Conservation (phyloP, 805 yeast genomes). For the Lipomyces spencermartinsiae region DNA sequence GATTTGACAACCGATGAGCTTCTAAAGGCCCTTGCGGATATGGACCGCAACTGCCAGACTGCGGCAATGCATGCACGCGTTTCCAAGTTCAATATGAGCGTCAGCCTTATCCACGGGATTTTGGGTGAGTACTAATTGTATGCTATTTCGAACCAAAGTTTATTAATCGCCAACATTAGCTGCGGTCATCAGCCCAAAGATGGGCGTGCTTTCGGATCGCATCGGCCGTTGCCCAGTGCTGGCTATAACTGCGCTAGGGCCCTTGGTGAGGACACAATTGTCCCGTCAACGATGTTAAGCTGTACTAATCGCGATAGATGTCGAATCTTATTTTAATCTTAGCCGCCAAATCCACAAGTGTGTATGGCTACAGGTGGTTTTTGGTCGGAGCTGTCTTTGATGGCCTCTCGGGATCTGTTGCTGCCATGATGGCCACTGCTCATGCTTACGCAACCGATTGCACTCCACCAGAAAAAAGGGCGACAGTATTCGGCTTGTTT, state of each 20-base stretch:
- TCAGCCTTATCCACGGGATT: constrained; percentile 29
- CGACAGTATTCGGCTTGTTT: constrained; percentile 43
- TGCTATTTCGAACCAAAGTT: background rate
- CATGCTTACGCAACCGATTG: constrained; percentile 80
- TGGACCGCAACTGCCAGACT: constrained; percentile 33
- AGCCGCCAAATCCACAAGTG: constrained; percentile 21
- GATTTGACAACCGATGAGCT: background rate
- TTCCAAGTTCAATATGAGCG: constrained; percentile 28
- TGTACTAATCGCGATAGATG: constrained; percentile 5
- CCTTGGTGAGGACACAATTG: constrained; percentile 1
- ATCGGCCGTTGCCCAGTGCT: constrained; percentile 33
- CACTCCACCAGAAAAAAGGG: constrained; percentile 63
- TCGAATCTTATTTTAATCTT: constrained; percentile 18
- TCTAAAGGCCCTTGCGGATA: constrained; percentile 16
- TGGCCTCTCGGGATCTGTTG: constrained; percentile 67
- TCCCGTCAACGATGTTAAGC: background rate
- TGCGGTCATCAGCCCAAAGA: constrained; percentile 30
- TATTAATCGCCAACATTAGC: constrained; percentile 13
- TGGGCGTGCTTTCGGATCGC: constrained; percentile 35
- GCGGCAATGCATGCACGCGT: constrained; percentile 28
- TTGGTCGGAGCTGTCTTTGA: constrained; percentile 55
- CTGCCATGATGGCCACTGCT: constrained; percentile 61
- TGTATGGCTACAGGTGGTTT: constrained; percentile 44
- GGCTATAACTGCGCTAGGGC: constrained; percentile 26
- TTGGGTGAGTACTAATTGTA: constrained; percentile 8